phyloP scores from a whole-genome alignment of 2,329 filamentous ascomycete species.

The Trichoderma hamatum region DNA sequence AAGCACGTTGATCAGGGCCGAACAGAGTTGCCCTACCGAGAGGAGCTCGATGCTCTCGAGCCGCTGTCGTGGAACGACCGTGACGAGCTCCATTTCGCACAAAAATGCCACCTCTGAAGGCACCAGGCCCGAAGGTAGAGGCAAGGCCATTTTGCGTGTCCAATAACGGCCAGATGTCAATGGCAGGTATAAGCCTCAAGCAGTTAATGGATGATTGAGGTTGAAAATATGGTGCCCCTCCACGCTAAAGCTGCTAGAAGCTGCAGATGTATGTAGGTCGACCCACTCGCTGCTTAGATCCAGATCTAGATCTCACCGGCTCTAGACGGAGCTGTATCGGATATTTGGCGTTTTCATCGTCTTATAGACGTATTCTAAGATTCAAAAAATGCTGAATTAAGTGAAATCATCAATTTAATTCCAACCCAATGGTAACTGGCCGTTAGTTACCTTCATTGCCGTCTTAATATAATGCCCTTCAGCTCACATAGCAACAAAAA shows the following conservation, averaged over 20 bases:
- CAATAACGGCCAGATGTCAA: neutral
- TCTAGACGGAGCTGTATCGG: too few species aligned
- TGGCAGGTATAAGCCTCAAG: neutral
- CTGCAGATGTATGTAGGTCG: neutral
- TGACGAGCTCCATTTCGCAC: conserved; percentile 97
- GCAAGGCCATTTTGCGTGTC: conserved; percentile 50
- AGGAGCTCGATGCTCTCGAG: conserved; percentile 85
- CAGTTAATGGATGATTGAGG: neutral
- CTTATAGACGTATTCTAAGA: too few species aligned
- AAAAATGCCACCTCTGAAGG: conserved; percentile 90
- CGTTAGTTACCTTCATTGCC: too few species aligned
- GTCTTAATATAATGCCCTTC: too few species aligned
- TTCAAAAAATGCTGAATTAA: too few species aligned
- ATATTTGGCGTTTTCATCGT: too few species aligned
- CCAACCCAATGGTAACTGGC: too few species aligned
- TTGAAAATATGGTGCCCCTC: conserved; percentile 20
- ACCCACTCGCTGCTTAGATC: neutral
- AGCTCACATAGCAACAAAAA: too few species aligned
- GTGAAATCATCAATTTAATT: too few species aligned
- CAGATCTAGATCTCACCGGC: neutral
- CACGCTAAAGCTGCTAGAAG: neutral
- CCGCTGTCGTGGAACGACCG: conserved; percentile 85
- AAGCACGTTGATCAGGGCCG: too few species aligned
- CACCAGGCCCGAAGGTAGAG: conserved; percentile 62
- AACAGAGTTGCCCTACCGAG: conserved; percentile 59